phyloP scores from a whole-genome alignment of 2,329 filamentous ascomycete species.

The Colletotrichum ledebouriae region DNA sequence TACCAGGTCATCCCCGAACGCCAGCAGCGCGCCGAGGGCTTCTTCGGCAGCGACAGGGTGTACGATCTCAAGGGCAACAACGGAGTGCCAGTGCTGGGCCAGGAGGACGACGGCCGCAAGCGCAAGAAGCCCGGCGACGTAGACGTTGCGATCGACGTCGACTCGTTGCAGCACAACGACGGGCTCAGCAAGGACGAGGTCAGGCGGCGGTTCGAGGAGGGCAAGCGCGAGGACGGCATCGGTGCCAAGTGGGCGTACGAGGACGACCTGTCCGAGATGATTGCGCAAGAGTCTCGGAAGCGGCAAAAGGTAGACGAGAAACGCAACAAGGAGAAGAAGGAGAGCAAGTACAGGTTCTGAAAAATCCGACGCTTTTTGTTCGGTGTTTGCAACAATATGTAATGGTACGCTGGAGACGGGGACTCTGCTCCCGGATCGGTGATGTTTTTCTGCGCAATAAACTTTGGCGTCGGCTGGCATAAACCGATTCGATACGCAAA shows the following conservation, averaged over 20 bases:
- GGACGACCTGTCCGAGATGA: slow-evolving; percentile 95
- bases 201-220: slow-evolving; percentile 83
- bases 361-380: background rate
- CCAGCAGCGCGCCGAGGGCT: slow-evolving; percentile 86
- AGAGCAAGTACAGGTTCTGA: slow-evolving; percentile 65
- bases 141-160: slow-evolving; percentile 91
- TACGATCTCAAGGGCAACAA: slow-evolving; percentile 82
- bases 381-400: slow-evolving; percentile 3
- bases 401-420: slow-evolving; percentile 26
- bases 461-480: slow-evolving; percentile 31
- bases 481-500: background rate
- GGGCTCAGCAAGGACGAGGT: slow-evolving; percentile 89
- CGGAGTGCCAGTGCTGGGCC: slow-evolving; percentile 80
- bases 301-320: slow-evolving; percentile 90
- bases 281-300: slow-evolving; percentile 92
- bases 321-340: slow-evolving; percentile 73
- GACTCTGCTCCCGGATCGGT: background rate
- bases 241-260: slow-evolving; percentile 80
- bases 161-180: slow-evolving; percentile 80
- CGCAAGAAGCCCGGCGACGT: slow-evolving; percentile 97
- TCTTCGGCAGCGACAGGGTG: slow-evolving; percentile 94
- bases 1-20: slow-evolving; percentile 93
- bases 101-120: slow-evolving; percentile 82
- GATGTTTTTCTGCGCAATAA: slow-evolving; percentile 30
- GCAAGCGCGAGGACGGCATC: slow-evolving; percentile 72